phyloP scores from a whole-genome alignment of 2,329 filamentous ascomycete genomes.

The Remersonia thermophila region DNA sequence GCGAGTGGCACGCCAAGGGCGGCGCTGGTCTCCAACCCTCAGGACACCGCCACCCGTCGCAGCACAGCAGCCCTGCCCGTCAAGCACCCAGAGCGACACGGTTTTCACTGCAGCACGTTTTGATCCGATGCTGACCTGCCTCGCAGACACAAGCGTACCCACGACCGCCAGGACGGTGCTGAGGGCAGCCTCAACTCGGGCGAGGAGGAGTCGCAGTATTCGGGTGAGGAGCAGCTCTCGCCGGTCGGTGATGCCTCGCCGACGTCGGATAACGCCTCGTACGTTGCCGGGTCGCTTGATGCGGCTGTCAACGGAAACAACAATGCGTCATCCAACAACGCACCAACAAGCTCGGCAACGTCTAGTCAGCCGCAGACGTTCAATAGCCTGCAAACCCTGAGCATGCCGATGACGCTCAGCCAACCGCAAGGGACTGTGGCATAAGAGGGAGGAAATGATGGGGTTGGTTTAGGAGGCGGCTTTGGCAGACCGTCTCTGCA shows the following conservation, averaged over 20 bases:
- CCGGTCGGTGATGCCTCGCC: constrained; percentile 70
- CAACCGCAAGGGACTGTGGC: constrained; percentile 26
- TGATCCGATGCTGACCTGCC: constrained; percentile 25
- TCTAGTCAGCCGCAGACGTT: constrained; percentile 27
- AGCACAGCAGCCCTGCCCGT: constrained; percentile 25
- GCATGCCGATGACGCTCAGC: constrained; percentile 54
- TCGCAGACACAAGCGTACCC: constrained; percentile 71
- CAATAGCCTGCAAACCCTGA: constrained; percentile 48
- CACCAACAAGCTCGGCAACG: constrained; percentile 19
- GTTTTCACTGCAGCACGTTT: constrained; percentile 2
- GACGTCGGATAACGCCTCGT: constrained; percentile 50
- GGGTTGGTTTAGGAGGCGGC: background rate
- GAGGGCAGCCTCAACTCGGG: constrained; percentile 54
- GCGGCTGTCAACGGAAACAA: constrained; percentile 25
- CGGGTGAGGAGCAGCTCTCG: constrained; percentile 72
- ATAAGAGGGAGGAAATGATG: too few species aligned
- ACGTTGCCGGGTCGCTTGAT: constrained; percentile 41
- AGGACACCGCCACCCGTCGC: constrained; percentile 20
- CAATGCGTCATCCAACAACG: constrained; percentile 18
- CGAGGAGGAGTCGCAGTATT: constrained; percentile 73
- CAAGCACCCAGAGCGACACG: constrained; percentile 19
- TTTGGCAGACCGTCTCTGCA: too few species aligned
- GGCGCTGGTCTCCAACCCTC: constrained; percentile 19
- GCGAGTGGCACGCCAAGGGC: constrained; percentile 28
- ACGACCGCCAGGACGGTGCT: constrained; percentile 51